These are phyloP conservation scores for Schoenoplectus triqueter DNA, from an alignment of 202 grass and related monocot genomes.

Conservation along the genomic window DNA sequence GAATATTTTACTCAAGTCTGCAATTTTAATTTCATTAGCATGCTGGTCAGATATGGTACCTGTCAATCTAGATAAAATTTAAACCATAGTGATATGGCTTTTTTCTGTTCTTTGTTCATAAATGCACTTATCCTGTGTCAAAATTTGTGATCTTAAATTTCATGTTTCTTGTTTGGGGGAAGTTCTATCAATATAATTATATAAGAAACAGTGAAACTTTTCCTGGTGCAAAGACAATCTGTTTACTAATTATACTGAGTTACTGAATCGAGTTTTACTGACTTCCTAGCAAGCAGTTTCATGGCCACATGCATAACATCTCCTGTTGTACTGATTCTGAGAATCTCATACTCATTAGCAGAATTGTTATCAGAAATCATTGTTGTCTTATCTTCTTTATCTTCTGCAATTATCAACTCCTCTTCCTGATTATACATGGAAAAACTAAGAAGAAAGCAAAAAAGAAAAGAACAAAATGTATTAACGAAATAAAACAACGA, in stretches of 20 bases:
- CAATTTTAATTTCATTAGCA: neutral
- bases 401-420: constrained; percentile 3
- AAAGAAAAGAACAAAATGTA: neutral
- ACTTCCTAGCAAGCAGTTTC: constrained; percentile 27
- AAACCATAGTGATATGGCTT: neutral
- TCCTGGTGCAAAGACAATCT: neutral
- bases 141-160: neutral
- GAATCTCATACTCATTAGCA: neutral
- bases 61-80: neutral
- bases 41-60: neutral
- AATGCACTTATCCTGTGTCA: neutral
- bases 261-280: neutral
- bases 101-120: neutral
- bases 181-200: neutral
- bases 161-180: neutral
- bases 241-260: neutral
- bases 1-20: neutral
- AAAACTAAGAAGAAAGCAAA: neutral
- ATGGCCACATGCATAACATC: constrained; percentile 18
- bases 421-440: constrained; percentile 15
- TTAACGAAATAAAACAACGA: neutral
- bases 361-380: neutral
- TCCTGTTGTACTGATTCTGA: constrained; percentile 6
- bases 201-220: neutral
- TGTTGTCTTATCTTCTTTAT: neutral